A percentile compares a stretch with the other conserved stretches of the same genome.
Evolutionary conservation across 148 eudicot genomes (phyloP).

Genomic region (Diospyros kaki): DNA sequence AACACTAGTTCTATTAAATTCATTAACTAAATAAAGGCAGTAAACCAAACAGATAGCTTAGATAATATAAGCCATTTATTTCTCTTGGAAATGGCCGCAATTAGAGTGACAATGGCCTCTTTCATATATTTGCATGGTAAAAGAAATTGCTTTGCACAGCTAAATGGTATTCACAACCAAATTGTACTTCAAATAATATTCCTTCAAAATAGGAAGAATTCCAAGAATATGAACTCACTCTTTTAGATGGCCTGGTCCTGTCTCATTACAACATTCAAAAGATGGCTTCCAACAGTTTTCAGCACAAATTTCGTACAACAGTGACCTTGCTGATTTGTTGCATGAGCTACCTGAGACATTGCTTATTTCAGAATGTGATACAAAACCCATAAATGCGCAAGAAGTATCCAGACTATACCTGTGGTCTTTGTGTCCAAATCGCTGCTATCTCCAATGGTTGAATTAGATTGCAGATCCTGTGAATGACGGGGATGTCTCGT

Average conservation of each 20-base stretch:
- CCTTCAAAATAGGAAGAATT: not conserved
- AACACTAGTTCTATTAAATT: no score
- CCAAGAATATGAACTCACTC: conserved; percentile 42
- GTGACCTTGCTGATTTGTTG: conserved; percentile 45
- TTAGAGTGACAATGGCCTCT: no score
- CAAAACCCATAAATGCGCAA: not conserved
- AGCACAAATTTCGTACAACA: conserved; percentile 63
- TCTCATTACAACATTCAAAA: conserved; percentile 68
- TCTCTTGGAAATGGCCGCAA: no score
- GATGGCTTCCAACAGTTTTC: conserved; percentile 74
- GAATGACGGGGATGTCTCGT: conserved; percentile 18
- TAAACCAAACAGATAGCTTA: no score
- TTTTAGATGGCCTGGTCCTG: conserved; percentile 74
- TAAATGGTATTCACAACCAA: not conserved
- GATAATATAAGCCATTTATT: no score
- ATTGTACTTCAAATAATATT: not conserved
- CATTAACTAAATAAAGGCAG: no score
- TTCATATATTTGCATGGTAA: no score
- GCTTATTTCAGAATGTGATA: conserved; percentile 10
- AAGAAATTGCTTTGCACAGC: no score
- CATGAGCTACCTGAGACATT: conserved; percentile 28
- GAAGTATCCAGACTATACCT: conserved; percentile 20
- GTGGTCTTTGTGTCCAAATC: conserved; percentile 17
- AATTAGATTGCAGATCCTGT: conserved; percentile 13
- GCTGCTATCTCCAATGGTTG: conserved; percentile 6